phyloP scores from a whole-genome alignment of 805 yeast genomes.

The Ogataea henricii region DNA sequence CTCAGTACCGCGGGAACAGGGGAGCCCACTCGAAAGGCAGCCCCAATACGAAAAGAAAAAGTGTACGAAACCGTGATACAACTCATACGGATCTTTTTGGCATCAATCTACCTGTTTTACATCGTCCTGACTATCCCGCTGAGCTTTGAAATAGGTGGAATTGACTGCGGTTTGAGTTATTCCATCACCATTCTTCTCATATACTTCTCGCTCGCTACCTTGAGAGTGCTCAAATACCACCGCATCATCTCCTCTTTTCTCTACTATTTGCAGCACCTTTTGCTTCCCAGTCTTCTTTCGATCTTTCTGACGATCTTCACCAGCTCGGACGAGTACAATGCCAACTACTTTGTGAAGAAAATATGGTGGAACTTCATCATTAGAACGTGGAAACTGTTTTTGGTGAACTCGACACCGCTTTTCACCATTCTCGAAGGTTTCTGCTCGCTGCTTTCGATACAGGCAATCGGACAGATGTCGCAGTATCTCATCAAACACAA shows the following conservation, averaged over 20 bases:
- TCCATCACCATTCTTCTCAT: conserved; percentile 69
- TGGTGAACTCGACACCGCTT: conserved; percentile 82
- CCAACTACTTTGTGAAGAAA: conserved; percentile 20
- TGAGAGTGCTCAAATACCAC: conserved; percentile 57
- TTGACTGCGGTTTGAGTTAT: conserved; percentile 84
- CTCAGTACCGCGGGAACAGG: conserved; percentile 8
- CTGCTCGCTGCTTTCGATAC: conserved; percentile 88
- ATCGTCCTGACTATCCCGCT: conserved; percentile 84
- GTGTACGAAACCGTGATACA: conserved; percentile 22
- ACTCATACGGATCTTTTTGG: conserved; percentile 42
- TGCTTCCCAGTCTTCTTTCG: conserved; percentile 80
- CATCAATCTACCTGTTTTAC: conserved; percentile 63
- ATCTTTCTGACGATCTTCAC: conserved; percentile 60
- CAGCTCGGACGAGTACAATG: conserved; percentile 29
- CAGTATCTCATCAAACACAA: conserved; percentile 63
- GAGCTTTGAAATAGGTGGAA: conserved; percentile 92
- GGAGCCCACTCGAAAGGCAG: conserved; percentile 5
- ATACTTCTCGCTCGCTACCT: conserved; percentile 72
- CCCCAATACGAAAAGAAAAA: conserved; percentile 12
- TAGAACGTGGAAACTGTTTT: conserved; percentile 67
- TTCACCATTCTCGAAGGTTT: conserved; percentile 92
- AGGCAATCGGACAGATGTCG: conserved; percentile 83
- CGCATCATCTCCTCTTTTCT: conserved; percentile 48
- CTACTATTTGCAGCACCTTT: conserved; percentile 79
- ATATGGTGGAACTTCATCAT: conserved; percentile 45